Percentiles rank a stretch among this genome's conserved stretches.
These are phyloP conservation scores for Aspergillus spinulosporus DNA, from an alignment of 2,329 filamentous ascomycete species.

Conservation along the genomic window DNA sequence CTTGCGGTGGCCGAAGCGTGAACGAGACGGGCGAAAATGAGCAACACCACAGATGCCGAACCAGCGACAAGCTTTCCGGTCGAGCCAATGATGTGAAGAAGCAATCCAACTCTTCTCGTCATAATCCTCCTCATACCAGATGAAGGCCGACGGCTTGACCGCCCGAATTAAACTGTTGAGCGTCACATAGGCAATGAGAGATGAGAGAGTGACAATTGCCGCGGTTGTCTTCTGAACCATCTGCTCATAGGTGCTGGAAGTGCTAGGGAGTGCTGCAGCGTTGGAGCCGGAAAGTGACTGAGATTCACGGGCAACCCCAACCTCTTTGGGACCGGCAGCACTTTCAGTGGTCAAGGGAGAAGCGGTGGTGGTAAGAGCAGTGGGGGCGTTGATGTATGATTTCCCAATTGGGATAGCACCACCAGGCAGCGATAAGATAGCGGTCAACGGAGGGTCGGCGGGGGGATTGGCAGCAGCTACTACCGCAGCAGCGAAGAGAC, in stretches of 20 bases:
- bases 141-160: constrained; percentile 65
- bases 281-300: constrained; percentile 11
- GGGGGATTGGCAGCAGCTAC: constrained; percentile 10
- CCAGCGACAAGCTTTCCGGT: constrained; percentile 76
- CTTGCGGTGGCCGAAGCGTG: constrained; percentile 32
- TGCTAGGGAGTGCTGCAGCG: constrained; percentile 9
- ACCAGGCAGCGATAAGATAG: constrained; percentile 12
- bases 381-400: constrained; percentile 11
- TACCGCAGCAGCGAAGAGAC: constrained; percentile 15
- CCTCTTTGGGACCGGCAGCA: constrained; percentile 9
- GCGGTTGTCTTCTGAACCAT: constrained; percentile 45
- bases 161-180: constrained; percentile 53
- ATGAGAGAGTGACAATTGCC: constrained; percentile 42
- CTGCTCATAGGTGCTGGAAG: constrained; percentile 30
- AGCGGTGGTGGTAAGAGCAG: constrained; percentile 1
- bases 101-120: constrained; percentile 69
- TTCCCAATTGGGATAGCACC: constrained; percentile 14
- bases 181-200: constrained; percentile 45
- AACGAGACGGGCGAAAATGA: constrained; percentile 65
- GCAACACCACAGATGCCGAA: constrained; percentile 75
- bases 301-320: constrained; percentile 3
- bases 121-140: constrained; percentile 59
- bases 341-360: constrained; percentile 1
- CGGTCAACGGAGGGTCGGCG: constrained; percentile 18
- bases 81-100: constrained; percentile 70